These are phyloP conservation scores for Hyparrhenia diplandra DNA, from an alignment of 176 grass and related monocot genomes.

Conservation along the genomic window DNA sequence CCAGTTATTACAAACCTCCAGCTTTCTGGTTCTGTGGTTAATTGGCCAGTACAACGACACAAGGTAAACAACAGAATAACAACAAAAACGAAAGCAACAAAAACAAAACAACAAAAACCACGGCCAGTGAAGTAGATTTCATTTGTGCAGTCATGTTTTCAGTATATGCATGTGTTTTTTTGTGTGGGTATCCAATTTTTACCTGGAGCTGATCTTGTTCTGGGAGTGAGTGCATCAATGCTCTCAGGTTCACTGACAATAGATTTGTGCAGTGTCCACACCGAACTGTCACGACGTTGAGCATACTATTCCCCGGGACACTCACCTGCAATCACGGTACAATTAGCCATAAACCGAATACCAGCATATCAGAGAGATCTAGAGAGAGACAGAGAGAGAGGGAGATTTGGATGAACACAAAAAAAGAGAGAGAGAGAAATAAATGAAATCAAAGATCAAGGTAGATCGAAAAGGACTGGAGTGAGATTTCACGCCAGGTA, in stretches of 20 bases:
- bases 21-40: no score
- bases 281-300: slow-evolving; percentile 50
- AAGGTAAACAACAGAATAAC: not conserved
- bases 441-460: slow-evolving; percentile 35
- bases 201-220: slow-evolving; percentile 57
- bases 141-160: not conserved
- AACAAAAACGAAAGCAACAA: not conserved
- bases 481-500: slow-evolving; percentile 38
- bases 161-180: not conserved
- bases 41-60: not conserved
- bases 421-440: not conserved
- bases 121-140: not conserved
- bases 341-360: not conserved
- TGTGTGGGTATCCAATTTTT: not conserved
- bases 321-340: slow-evolving; percentile 35
- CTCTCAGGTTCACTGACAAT: slow-evolving; percentile 46
- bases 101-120: not conserved
- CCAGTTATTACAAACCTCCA: no score
- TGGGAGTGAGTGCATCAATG: slow-evolving; percentile 30
- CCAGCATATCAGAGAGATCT: not conserved
- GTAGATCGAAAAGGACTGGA: slow-evolving; percentile 32
- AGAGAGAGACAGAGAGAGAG: not conserved
- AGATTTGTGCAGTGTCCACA: slow-evolving; percentile 66
- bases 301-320: slow-evolving; percentile 58
- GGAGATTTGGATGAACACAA: no score